These are phyloP conservation scores for Paraglomus brasilianum DNA, from an alignment of 192 early-diverging fungal species.

Conservation along the genomic window DNA sequence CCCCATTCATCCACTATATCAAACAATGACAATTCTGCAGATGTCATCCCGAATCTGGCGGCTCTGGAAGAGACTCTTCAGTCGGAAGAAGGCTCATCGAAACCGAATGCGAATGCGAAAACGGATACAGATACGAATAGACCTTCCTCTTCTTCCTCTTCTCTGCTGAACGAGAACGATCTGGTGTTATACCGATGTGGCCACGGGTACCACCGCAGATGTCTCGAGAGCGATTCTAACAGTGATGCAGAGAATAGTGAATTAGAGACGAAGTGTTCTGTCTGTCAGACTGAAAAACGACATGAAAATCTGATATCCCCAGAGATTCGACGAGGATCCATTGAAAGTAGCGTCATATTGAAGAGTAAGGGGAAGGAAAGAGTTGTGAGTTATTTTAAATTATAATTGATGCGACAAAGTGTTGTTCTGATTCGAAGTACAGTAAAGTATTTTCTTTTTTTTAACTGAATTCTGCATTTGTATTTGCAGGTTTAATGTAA, in stretches of 20 bases:
- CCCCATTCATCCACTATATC: conserved; percentile 34
- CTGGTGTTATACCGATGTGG: conserved; percentile 53
- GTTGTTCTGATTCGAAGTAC: too few relatives aligned
- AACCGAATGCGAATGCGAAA: not conserved
- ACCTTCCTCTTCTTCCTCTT: not conserved
- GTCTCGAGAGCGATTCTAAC: conserved; percentile 36
- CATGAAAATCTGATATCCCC: not conserved
- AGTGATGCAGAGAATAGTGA: not conserved
- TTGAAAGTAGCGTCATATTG: not conserved
- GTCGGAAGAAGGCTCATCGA: not conserved
- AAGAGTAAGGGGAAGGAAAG: conserved; percentile 26
- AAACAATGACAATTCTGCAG: conserved; percentile 37
- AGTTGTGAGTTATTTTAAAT: conserved; percentile 9
- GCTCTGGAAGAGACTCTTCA: conserved; percentile 32
- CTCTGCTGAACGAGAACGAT: conserved; percentile 36
- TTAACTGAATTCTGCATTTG: too few relatives aligned
- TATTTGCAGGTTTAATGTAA: too few relatives aligned
- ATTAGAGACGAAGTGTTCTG: conserved; percentile 18
- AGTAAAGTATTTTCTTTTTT: too few relatives aligned
- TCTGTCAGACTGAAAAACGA: conserved; percentile 28
- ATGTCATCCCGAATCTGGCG: conserved; percentile 39
- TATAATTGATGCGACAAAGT: too few relatives aligned
- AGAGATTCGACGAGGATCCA: not conserved
- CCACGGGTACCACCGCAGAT: conserved; percentile 55
- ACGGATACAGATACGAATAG: not conserved